phyloP scores from a whole-genome alignment of 768 basidiomycete species.

The Termitomyces bulborhizus region DNA sequence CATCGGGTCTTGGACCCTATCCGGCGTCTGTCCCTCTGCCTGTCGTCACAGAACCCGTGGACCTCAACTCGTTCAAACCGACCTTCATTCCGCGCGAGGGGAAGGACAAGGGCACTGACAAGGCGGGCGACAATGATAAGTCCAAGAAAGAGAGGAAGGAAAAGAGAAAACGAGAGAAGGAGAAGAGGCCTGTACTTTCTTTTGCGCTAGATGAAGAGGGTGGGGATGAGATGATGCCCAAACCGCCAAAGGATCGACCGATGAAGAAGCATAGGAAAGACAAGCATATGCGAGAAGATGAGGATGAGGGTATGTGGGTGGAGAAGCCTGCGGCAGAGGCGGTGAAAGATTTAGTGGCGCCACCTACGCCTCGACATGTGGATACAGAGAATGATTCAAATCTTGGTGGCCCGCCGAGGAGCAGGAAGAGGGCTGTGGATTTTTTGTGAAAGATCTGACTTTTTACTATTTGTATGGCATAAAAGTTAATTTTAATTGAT shows the following conservation, averaged over 20 bases:
- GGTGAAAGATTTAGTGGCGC: conserved; percentile 29
- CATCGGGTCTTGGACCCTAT: conserved; percentile 10
- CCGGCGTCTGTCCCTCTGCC: conserved; percentile 6
- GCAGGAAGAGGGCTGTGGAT: conserved; percentile 69
- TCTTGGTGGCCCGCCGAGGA: conserved; percentile 25
- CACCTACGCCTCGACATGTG: conserved; percentile 6
- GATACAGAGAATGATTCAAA: conserved; percentile 11
- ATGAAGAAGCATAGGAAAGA: conserved; percentile 41
- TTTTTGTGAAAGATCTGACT: conserved; percentile 45
- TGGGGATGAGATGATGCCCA: conserved; percentile 26
- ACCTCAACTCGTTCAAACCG: conserved; percentile 79
- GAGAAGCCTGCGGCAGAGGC: conserved; percentile 54
- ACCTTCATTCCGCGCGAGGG: conserved; percentile 73
- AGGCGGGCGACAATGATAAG: conserved; percentile 38
- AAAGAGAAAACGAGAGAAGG: conserved; percentile 43
- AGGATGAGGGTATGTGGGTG: conserved; percentile 62
- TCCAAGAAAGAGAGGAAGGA: conserved; percentile 25
- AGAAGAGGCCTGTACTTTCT: conserved; percentile 49
- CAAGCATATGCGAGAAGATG: conserved; percentile 21
- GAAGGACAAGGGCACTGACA: conserved; percentile 41
- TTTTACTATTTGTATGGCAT: not conserved
- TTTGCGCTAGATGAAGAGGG: conserved; percentile 73
- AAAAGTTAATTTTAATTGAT: not conserved
- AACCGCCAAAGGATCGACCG: conserved; percentile 31
- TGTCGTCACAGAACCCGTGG: conserved; percentile 24